Evolutionary conservation across 2,329 filamentous ascomycete genomes (phyloP).

Genomic region (Sporothrix luriei): DNA sequence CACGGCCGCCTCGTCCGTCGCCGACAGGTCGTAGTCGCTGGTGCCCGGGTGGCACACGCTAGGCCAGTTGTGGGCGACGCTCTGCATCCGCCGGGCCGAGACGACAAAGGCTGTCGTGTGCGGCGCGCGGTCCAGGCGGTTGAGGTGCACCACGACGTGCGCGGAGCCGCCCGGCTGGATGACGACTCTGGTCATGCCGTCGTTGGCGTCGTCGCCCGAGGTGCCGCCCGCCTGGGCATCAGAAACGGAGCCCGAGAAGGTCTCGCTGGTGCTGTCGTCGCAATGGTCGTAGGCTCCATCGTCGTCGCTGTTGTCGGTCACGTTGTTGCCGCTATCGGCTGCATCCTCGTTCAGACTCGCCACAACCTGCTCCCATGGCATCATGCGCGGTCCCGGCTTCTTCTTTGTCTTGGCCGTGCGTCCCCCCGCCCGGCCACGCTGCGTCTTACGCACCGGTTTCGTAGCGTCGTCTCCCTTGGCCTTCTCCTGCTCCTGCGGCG

Average conservation of each 20-base stretch:
- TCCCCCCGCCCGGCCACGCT: background rate
- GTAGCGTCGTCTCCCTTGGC: background rate
- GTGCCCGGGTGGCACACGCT: conserved; percentile 29
- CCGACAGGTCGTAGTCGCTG: conserved; percentile 24
- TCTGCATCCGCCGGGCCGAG: conserved; percentile 39
- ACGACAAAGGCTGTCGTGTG: conserved; percentile 46
- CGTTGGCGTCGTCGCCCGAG: background rate
- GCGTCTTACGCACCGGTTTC: background rate
- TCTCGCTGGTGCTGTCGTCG: background rate
- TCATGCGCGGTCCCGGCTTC: background rate
- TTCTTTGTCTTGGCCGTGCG: background rate
- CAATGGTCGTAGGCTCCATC: background rate
- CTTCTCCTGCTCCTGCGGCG: background rate
- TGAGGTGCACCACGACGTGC: conserved; percentile 27
- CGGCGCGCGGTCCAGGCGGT: conserved; percentile 23
- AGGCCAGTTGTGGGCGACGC: conserved; percentile 23
- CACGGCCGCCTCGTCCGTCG: conserved; percentile 30
- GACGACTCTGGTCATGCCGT: conserved; percentile 9
- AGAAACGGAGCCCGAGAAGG: background rate
- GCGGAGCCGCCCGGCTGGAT: conserved; percentile 28
- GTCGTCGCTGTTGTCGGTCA: background rate
- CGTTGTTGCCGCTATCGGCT: background rate
- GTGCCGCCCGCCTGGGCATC: no score
- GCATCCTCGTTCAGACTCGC: conserved; percentile 4
- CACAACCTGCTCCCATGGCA: conserved; percentile 21